phyloP scores from a whole-genome alignment of 2,329 filamentous ascomycete genomes.

The Fusarium ambrosium region DNA sequence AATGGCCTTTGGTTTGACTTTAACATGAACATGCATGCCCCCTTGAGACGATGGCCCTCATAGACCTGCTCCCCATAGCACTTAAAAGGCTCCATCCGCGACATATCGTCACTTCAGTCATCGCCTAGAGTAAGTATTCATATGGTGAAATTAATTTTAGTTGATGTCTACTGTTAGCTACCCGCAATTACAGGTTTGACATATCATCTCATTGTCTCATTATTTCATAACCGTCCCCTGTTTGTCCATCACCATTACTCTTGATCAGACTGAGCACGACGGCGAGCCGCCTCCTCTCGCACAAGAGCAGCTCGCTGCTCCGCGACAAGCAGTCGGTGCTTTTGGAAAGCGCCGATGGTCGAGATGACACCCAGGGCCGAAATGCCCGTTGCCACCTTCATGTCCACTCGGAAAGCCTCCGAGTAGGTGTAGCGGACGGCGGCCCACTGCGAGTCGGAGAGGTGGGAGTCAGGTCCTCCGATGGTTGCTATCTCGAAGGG shows the following conservation, averaged over 20 bases:
- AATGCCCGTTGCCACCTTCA: conserved; percentile 61
- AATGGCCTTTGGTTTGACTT: background rate
- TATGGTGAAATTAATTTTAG: background rate
- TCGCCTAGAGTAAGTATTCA: background rate
- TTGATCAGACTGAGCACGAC: conserved; percentile 21
- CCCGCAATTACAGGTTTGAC: background rate
- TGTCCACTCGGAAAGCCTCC: conserved; percentile 60
- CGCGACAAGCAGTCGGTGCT: conserved; percentile 29
- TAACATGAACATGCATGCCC: background rate
- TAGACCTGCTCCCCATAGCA: background rate
- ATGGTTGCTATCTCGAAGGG: conserved; percentile 48
- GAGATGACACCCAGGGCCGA: conserved; percentile 57
- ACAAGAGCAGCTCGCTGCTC: conserved; percentile 40
- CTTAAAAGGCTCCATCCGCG: background rate
- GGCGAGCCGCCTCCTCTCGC: conserved; percentile 31
- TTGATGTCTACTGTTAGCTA: background rate
- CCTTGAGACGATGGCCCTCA: background rate
- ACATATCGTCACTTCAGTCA: background rate
- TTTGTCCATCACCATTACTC: background rate
- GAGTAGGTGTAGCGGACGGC: conserved; percentile 57
- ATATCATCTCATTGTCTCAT: background rate
- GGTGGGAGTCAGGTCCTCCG: conserved; percentile 30
- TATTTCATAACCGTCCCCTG: background rate
- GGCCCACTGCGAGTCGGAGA: conserved; percentile 49
- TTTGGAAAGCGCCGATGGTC: conserved; percentile 56